Evolutionary conservation across 73 alveolate genomes (phyloP).

Genomic region (Stentor roeselii): DNA sequence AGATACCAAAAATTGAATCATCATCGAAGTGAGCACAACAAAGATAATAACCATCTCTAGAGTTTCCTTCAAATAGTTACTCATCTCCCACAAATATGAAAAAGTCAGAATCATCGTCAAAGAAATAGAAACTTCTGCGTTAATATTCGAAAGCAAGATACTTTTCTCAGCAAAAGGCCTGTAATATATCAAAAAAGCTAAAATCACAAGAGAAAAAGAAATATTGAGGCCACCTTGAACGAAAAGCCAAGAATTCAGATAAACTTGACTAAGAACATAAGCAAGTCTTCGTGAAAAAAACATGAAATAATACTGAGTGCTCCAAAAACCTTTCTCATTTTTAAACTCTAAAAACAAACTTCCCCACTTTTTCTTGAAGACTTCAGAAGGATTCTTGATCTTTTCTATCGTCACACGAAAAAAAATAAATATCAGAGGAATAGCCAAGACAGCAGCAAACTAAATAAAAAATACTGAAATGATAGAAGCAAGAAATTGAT

Average conservation of each 20-base stretch:
- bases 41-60: no score
- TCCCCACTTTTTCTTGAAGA: background rate
- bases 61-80: no score
- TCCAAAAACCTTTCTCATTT: background rate
- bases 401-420: background rate
- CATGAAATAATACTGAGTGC: background rate
- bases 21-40: no score
- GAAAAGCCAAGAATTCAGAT: background rate
- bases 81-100: no score
- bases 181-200: background rate
- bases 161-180: background rate
- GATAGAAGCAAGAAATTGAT: background rate
- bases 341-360: background rate
- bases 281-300: background rate
- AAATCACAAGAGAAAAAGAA: background rate
- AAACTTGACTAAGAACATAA: background rate
- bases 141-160: background rate
- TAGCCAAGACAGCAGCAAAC: background rate
- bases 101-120: no score
- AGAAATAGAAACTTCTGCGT: no score
- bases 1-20: no score
- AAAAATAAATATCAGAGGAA: background rate
- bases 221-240: background rate
- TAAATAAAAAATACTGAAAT: background rate
- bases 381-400: background rate